Base-by-base conservation (phyloP, 371 early-diverging fungal species). In the Syncephalis plumigaleata region DNA sequence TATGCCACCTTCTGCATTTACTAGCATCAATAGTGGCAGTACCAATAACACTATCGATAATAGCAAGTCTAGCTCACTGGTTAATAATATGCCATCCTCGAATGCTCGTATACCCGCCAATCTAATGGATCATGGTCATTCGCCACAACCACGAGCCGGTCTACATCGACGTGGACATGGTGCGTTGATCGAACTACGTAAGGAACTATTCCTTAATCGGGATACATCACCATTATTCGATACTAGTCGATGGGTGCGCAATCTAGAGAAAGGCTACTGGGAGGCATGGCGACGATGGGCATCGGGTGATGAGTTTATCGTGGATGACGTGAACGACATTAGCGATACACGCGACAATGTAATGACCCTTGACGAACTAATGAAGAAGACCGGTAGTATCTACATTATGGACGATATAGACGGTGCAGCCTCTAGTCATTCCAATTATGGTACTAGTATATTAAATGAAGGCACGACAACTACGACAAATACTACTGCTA, bases 171-270 rank as follows among this genome's bases (percentile, higher is more conserved):
- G 69, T 15, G 79, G 81, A 5, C 59, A 64, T 42, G 84, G 82
- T 1, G 64, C 64, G 15, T 51, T 76, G 47, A 75, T 81, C 57
- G 70, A 75, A 13, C 59, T 91, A 36, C 75, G 89, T 23, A 66
- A 72, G 39, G 67, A 74, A 21, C 58, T 92, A 42, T 92, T 84
- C 61, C 57, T 82, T 51, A 66, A 67, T 11, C 70, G 91, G 9
- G 90, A 90, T 40, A 53, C 54, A 8, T 79, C 75, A 31, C 72
- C 81, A 1, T 59, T 92, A 37, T 92, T 90, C 61, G 89, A 92
- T 58, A 90, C 93, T 8, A 57, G 60, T 39, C 68, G 81, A n/a
- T 89, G 88, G 89, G 87, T 87, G 1, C 65, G 73, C n/a, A 79
- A 83, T 54, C 61, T 92, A 39, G 91, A 91, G 66, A 64, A 65